phyloP scores from a whole-genome alignment of 2,329 filamentous ascomycete genomes.

The Zymoseptoria ardabiliae region DNA sequence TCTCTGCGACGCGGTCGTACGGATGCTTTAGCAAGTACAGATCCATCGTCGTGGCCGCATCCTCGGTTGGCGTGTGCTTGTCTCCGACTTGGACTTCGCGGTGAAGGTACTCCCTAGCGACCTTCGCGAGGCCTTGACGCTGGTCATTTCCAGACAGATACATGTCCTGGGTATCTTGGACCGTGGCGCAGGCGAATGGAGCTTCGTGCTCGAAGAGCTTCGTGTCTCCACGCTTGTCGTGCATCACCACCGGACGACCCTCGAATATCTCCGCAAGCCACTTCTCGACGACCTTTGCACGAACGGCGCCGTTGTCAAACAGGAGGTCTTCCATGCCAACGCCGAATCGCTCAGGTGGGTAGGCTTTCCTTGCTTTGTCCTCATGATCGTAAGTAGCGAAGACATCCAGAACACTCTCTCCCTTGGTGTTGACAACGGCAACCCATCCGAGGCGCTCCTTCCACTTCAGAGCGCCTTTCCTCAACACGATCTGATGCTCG shows the following conservation, averaged over 20 bases:
- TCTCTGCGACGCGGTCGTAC: constrained; percentile 7
- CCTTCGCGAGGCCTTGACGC: background rate
- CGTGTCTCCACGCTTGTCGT: constrained; percentile 7
- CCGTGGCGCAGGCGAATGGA: background rate
- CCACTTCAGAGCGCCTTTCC: background rate
- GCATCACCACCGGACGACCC: constrained; percentile 9
- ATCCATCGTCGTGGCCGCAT: background rate
- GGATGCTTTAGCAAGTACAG: constrained; percentile 1
- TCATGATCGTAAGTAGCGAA: constrained; percentile 7
- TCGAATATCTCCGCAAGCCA: constrained; percentile 8
- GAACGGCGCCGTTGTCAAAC: constrained; percentile 9
- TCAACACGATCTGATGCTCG: constrained; percentile 12
- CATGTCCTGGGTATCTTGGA: constrained; percentile 8
- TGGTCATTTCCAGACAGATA: background rate
- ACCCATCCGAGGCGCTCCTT: constrained; percentile 11
- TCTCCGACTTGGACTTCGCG: background rate
- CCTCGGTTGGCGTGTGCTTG: background rate
- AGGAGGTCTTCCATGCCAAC: constrained; percentile 6
- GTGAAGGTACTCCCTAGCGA: background rate
- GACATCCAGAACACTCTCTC: constrained; percentile 11
- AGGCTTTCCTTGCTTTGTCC: background rate
- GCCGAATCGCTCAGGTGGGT: constrained; percentile 7
- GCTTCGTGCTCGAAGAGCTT: constrained; percentile 1
- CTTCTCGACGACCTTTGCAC: constrained; percentile 4
- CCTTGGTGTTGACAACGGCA: constrained; percentile 8